Evolutionary conservation across 345 rosid genomes (phyloP), one percentile per base, ranked within the genome.

Genomic region (Eucalyptus erythrocorys): DNA sequence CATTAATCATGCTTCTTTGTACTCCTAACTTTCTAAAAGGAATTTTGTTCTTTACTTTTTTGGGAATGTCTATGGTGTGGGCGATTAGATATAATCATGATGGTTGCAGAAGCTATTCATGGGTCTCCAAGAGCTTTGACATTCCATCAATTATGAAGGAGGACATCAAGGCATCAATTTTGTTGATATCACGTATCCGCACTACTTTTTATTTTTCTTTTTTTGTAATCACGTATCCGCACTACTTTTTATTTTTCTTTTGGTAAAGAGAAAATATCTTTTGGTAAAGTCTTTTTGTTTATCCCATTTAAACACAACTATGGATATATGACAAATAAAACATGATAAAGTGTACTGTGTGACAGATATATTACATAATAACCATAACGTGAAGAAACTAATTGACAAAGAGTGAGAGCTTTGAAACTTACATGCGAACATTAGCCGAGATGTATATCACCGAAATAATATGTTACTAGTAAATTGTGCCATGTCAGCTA

Each of bases 401-500:
- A 32, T 32, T 6, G 21, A 16, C 21, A 32, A 10, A 16, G 4
- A 34, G 80, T 34, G 24, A 34, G 42, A 68, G 80, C 21, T 68
- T 15, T 10, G 80, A 34, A 32, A 68, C 13, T 68, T 17, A 34
- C 13, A 34, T 15, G 80, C 80, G 34, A 68, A 68, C 43, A 34
- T 68, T 34, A 34, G 24, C 9, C 7, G 2, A 21, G 80, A 17
- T 68, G 80, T 3, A 17, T 13, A n/a, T 64, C 3, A 30, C 76
- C 0, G 4, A 30, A 64, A 64, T 64, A 64, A 64, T 8, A 10
- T 17, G 43, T 34, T 21, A 68, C 5, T 37, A 1, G 4, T 68
- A 21, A 8, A 9, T 68, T 3, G 3, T 15, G 80, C 4, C 7
- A 5, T 2, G 80, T 68, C 2, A 17, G 2, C 0, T 68, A 1